These are phyloP conservation scores for Heterotrichella gracilis DNA, from an alignment of 352 stramenopile species.

Conservation along the genomic window DNA sequence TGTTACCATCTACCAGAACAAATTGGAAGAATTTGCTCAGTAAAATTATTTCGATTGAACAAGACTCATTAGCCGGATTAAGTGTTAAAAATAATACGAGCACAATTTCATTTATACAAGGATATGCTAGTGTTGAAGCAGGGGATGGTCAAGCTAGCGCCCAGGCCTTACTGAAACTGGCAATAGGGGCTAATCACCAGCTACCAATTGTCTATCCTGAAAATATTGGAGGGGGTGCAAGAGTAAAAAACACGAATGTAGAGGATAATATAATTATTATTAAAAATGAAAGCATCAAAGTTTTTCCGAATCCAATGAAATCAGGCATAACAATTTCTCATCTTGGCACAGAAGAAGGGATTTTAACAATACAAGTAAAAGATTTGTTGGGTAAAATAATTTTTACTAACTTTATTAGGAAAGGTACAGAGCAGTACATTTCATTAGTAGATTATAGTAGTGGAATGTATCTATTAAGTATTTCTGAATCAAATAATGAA, in stretches of 20 bases:
- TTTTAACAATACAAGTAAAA: neutral
- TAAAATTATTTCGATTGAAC: neutral
- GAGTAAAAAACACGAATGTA: neutral
- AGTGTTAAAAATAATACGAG: conserved; percentile 5
- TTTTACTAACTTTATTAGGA: neutral
- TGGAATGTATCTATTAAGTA: neutral
- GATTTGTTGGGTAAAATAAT: conserved; percentile 5
- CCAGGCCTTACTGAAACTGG: neutral
- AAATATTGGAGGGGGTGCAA: neutral
- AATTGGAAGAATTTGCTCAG: neutral
- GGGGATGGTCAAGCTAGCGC: neutral
- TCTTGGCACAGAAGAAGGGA: neutral
- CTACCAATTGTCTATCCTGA: neutral
- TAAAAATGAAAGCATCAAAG: neutral
- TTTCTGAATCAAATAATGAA: neutral
- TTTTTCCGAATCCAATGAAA: neutral
- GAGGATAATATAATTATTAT: neutral
- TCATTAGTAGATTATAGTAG: neutral
- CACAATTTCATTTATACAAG: neutral
- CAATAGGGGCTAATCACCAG: neutral
- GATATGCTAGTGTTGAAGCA: neutral
- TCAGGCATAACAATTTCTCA: neutral
- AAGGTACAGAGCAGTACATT: neutral
- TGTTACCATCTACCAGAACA: neutral
- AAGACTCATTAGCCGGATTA: neutral